Evolutionary conservation across 2,329 filamentous ascomycete species (phyloP), one percentile per base, ranked within the genome.

Genomic region (Penicillium frequentans): DNA sequence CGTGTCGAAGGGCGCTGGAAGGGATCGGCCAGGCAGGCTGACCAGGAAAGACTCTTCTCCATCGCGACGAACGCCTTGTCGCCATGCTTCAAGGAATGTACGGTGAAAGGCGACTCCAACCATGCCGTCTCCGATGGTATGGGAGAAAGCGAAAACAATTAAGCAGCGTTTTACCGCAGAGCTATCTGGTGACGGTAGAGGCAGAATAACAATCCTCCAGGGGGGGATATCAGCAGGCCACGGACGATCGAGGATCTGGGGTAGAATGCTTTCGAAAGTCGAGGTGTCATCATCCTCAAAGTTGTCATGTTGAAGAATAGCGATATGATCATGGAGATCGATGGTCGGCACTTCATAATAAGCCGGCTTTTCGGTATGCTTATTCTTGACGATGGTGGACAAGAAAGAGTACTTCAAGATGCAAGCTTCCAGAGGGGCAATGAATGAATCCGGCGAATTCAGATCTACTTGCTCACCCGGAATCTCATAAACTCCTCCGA

Each of bases 91-190:
- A 11, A 79, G 63, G 47, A 82, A 75, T 0, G 75, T 70, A 3
- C 63, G 67, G 54, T 82, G 79, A 55, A 82, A 81, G 5, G 73
- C 63, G 0, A 73, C 51, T 6, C 77, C 78, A 0, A 73, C 75
- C 37, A 70, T 71, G 0, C 79, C 80, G 58, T 82, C 80, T 8
- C 75, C 76, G 3, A 78, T 66, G 2, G 70, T 65, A 64, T 82
- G 80, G 0, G 77, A 81, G 62, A 68, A 80, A 1, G 70, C 65
- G 52, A 80, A 81, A 0, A 71, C 67, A 7, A 79, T 66, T 43
- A 76, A 73, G 59, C 62, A 70, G 14, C 68, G 63, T 6, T 16
- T 62, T 6, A 44, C 31, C 13, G 47, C 31, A 9, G 51, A 39
- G n/a, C 42, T 54, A 29, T n/a, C 54, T 11, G 27, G 24, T 0